Evolutionary conservation across 2,329 filamentous ascomycete genomes (phyloP).

Genomic region (Xylariaceae sp.): DNA sequence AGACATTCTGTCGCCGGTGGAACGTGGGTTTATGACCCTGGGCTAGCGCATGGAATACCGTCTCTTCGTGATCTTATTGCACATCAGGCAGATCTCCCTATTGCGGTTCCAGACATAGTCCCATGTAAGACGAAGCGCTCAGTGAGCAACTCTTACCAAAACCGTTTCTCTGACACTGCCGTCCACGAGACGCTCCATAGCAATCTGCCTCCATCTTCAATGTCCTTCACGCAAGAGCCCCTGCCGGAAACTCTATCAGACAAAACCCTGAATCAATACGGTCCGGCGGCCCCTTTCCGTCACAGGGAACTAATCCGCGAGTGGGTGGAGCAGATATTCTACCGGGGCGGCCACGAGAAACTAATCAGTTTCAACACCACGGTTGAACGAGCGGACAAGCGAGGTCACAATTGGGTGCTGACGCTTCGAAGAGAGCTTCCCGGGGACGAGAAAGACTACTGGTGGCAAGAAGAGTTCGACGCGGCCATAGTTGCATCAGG

Average conservation of each 20-base stretch:
- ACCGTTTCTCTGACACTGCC: conserved; percentile 3
- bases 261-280: background rate
- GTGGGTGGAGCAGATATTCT: conserved; percentile 2
- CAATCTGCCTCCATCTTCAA: conserved; percentile 5
- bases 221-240: conserved; percentile 1
- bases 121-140: background rate
- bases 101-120: background rate
- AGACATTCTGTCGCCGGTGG: conserved; percentile 1
- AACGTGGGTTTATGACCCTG: background rate
- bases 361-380: conserved; percentile 1
- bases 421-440: conserved; percentile 30
- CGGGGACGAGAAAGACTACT: conserved; percentile 31
- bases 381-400: background rate
- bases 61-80: conserved; percentile 7
- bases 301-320: conserved; percentile 1
- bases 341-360: background rate
- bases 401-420: conserved; percentile 32
- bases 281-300: background rate
- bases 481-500: conserved; percentile 65
- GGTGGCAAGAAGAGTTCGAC: conserved; percentile 54
- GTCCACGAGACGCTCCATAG: conserved; percentile 7
- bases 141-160: background rate
- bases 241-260: background rate
- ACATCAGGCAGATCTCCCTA: conserved; percentile 1
- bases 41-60: background rate